These are phyloP conservation scores for Lunularia cruciata DNA, from an alignment of 225 moss, liverwort and hornwort genomes.

Conservation along the genomic window DNA sequence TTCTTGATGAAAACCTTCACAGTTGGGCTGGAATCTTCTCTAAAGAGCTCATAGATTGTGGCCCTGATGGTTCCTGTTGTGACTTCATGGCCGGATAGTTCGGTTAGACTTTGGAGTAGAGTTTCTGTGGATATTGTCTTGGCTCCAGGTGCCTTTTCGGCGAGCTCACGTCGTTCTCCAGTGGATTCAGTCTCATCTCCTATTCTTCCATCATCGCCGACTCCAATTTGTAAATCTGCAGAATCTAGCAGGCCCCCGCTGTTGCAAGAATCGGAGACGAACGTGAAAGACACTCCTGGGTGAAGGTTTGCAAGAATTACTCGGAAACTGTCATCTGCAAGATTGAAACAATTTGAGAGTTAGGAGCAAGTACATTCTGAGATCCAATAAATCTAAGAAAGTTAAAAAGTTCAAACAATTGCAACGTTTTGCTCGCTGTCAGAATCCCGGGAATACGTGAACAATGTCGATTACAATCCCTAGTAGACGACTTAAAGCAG, in stretches of 20 bases:
- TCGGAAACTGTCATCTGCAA: slow-evolving; percentile 77
- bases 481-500: background rate
- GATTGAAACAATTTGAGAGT: too few relatives aligned
- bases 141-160: background rate
- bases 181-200: slow-evolving; percentile 15
- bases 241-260: slow-evolving; percentile 79
- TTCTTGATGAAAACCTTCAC: slow-evolving; percentile 51
- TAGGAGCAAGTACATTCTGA: too few relatives aligned
- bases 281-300: slow-evolving; percentile 65
- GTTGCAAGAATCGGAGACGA: slow-evolving; percentile 81
- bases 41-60: slow-evolving; percentile 50
- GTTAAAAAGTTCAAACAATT: too few relatives aligned
- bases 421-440: too few relatives aligned
- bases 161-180: too few relatives aligned
- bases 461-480: too few relatives aligned
- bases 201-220: slow-evolving; percentile 19
- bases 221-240: slow-evolving; percentile 64
- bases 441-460: too few relatives aligned
- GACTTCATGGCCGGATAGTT: slow-evolving; percentile 46
- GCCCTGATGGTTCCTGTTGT: slow-evolving; percentile 48
- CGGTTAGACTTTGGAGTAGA: slow-evolving; percentile 44
- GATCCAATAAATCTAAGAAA: too few relatives aligned
- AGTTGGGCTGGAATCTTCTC: slow-evolving; percentile 56
- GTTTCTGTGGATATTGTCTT: slow-evolving; percentile 41
- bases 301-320: slow-evolving; percentile 56